Evolutionary conservation across 176 grass and related monocot species (phyloP), one percentile per base, ranked within the genome.

Genomic region (Elaeis guineensis): DNA sequence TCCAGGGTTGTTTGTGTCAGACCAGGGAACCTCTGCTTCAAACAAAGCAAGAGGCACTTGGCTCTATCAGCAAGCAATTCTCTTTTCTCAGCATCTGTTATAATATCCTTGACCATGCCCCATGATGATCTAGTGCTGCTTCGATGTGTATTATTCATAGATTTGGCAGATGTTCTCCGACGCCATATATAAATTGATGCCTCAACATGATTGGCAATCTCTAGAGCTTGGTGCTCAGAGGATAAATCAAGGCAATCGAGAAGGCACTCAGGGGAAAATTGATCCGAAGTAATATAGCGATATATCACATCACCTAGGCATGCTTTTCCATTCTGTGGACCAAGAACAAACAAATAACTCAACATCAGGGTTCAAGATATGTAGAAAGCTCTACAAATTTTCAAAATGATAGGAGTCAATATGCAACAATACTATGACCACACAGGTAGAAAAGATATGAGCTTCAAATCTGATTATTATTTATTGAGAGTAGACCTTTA

Each of bases 11-110:
- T 98, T 62, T 98, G 94, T 1, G 94, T 92, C 44, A 98, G 79
- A 23, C 71, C 85, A 54, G 94, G 94, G 55, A 98, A 98, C 74
- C 94, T 92, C 63, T 89, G 94, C 74, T 98, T 98, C 55, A 98
- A 64, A 65, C 88, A 98, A 61, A 93, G 82, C 61, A 98, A 24
- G 26, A 98, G 72, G 49, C 84, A 81, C 57, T 98, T 87, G 4
- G 84, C 88, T 66, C 84, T 69, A 17, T 92, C 84, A 6, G 88
- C 88, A 3, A 98, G 70, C 19, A 83, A 72, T 29, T 82, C 92
- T 23, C 78, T 82, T 55, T 97, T 97, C 32, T 97, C 87, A 0
- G 83, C 52, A 22, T 91, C 92, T 8, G 75, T 61, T 39, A 97
- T 76, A 78, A 91, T 88, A 64, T 91, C 92, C 64, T 83, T 91